Percentiles rank a stretch among this genome's conserved stretches.
Conservation (phyloP, 2,329 filamentous ascomycete genomes). For the Trichoderma cornu-damae region DNA sequence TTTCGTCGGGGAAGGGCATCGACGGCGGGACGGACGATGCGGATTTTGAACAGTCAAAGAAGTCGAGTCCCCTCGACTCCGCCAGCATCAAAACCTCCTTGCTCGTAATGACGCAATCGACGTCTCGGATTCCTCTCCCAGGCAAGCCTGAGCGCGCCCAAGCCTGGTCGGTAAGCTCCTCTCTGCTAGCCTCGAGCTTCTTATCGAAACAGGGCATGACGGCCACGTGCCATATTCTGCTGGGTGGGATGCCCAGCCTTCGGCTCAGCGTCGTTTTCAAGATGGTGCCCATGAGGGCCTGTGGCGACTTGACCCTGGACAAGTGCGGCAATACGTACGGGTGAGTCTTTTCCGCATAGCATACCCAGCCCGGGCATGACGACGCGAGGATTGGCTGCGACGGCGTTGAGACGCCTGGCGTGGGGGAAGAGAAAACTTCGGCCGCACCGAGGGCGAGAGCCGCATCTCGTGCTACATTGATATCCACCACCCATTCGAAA, state of each 20-base stretch:
- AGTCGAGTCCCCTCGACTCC: conserved; percentile 70
- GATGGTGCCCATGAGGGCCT: conserved; percentile 84
- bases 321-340: conserved; percentile 88
- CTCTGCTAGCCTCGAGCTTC: conserved; percentile 90
- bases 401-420: conserved; percentile 22
- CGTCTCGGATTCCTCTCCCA: conserved; percentile 66
- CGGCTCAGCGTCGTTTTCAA: conserved; percentile 80
- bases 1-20: conserved; percentile 66
- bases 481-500: conserved; percentile 89
- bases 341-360: conserved; percentile 97
- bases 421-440: conserved; percentile 51
- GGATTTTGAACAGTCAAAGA: conserved; percentile 63
- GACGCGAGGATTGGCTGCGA: conserved; percentile 69
- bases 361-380: conserved; percentile 96
- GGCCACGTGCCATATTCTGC: conserved; percentile 87
- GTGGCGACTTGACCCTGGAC: conserved; percentile 86
- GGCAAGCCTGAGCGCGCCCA: conserved; percentile 56
- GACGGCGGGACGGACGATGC: conserved; percentile 41
- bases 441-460: conserved; percentile 75
- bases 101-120: conserved; percentile 96
- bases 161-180: conserved; percentile 77
- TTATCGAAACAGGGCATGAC: conserved; percentile 99
- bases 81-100: conserved; percentile 90
- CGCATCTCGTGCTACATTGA: conserved; percentile 74
- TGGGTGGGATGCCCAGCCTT: conserved; percentile 64